These are phyloP conservation scores for Rhizopogon roseolus DNA, from an alignment of 768 basidiomycete genomes.

Conservation along the genomic window DNA sequence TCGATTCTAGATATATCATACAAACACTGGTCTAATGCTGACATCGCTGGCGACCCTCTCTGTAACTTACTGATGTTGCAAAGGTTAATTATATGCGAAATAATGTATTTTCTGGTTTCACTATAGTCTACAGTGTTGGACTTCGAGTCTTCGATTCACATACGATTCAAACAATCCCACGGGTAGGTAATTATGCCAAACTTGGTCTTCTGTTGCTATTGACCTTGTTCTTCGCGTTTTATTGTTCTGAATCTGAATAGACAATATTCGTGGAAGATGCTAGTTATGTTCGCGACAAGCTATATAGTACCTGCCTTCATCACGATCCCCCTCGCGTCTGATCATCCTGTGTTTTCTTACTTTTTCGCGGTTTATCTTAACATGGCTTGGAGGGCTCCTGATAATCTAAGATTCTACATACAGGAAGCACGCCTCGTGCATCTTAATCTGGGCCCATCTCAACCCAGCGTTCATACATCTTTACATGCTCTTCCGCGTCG, in stretches of 20 bases:
- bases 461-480: conserved; percentile 26
- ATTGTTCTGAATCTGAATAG: background rate
- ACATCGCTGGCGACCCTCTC: conserved; percentile 19
- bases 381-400: conserved; percentile 30
- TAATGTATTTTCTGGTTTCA: background rate
- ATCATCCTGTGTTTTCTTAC: background rate
- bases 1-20: conserved; percentile 2
- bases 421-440: conserved; percentile 41
- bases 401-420: conserved; percentile 44
- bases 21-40: background rate
- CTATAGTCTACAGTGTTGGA: background rate
- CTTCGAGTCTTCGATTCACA: background rate
- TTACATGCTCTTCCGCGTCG: conserved; percentile 39
- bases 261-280: background rate
- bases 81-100: background rate
- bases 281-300: background rate
- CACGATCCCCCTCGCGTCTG: background rate
- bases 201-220: background rate
- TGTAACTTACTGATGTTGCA: background rate
- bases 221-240: background rate
- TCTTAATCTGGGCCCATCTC: conserved; percentile 30
- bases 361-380: background rate
- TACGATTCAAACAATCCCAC: background rate
- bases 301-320: background rate
- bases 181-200: background rate